Percentiles rank a stretch among this genome's conserved stretches.
Conservation (phyloP, 805 yeast genomes). For the Monosporozyma aerobia region DNA sequence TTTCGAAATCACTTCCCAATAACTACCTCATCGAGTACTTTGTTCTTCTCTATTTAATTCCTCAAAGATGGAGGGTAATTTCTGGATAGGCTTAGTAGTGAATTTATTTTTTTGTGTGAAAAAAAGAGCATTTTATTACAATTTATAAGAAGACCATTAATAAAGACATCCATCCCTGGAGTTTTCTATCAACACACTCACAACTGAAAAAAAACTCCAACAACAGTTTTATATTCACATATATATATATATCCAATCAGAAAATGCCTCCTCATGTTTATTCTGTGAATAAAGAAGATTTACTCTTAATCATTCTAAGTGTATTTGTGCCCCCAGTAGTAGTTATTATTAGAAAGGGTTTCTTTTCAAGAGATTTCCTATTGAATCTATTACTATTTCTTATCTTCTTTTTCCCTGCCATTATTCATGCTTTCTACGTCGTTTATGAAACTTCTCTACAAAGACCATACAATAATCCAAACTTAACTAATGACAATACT, state of each 20-base stretch:
- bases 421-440: slow-evolving; percentile 20
- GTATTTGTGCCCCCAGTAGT: slow-evolving; percentile 20
- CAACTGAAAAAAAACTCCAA: not conserved
- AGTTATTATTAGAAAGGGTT: slow-evolving; percentile 17
- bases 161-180: not conserved
- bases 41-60: too few species aligned
- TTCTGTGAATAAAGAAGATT: slow-evolving; percentile 20
- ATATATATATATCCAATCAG: not conserved
- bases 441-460: slow-evolving; percentile 20
- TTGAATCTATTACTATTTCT: slow-evolving; percentile 14
- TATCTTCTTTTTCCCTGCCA: slow-evolving; percentile 20
- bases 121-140: too few species aligned
- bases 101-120: too few species aligned
- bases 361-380: slow-evolving; percentile 15
- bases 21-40: not conserved
- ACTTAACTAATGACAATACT: not conserved
- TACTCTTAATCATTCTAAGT: slow-evolving; percentile 12
- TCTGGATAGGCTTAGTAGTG: too few species aligned
- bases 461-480: slow-evolving; percentile 4
- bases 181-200: not conserved
- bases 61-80: too few species aligned
- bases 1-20: not conserved
- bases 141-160: too few species aligned
- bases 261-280: slow-evolving; percentile 2
- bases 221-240: not conserved